Base-by-base conservation (phyloP, 2,329 filamentous ascomycete genomes). In the Xylariaceae sp. region DNA sequence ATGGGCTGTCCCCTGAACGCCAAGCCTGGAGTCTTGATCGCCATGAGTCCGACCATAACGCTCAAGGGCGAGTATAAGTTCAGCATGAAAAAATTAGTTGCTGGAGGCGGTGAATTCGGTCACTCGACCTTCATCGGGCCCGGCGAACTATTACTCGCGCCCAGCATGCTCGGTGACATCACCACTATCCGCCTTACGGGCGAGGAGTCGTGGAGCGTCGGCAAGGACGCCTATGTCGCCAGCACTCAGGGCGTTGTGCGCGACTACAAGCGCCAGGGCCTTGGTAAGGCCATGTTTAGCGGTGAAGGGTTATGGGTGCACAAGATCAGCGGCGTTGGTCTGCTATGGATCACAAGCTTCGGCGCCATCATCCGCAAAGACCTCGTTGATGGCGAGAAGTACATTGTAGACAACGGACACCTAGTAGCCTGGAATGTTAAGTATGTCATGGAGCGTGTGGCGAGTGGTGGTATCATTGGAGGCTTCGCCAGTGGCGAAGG, bases 401-500 rank as follows among this genome's bases (percentile, higher is more conserved):
- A 96, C 64, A 88, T 93, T 51, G 83, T 96, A 42, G 89, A 95
- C 57, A 95, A 95, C 55, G 89, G 89, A 3, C 89, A 97, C 54
- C 74, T 97, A 1, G 89, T 97, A 0, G 91, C 93, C 0, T 98
- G 93, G 93, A 96, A 96, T 62, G 90, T 87, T 59, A 89, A 95
- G 59, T 98, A 97, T 57, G 76, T 87, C 4, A 81, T 98, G 48
- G 89, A 96, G 67, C 83, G 93, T 13, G 85, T 94, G 3, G 83
- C 91, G 0, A 93, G 87, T 3, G 93, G 93, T 2, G 93, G 93
- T 29, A 82, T 98, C 49, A 85, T 98, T n/a, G 91, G 87, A n/a
- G 83, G 84, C 9, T 64, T 95, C 17, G 81, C 83, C 19, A 83
- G 88, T 0, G 85, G 78, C 0, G 93, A 98, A 66, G 93, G 93